phyloP scores from a whole-genome alignment of 176 grass and related monocot species.

The Lolium rigidum region DNA sequence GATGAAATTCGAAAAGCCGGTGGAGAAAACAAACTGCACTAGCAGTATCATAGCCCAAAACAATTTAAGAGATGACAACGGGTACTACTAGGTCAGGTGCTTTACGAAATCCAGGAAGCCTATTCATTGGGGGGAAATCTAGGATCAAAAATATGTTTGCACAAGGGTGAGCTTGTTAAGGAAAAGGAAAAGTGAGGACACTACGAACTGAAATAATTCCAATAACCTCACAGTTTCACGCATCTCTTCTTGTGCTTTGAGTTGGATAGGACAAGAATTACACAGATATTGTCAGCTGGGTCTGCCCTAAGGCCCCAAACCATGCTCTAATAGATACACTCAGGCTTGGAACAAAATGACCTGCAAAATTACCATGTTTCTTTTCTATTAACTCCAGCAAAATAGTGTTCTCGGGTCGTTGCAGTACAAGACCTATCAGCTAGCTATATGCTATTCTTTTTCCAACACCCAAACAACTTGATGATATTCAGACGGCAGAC shows the following conservation, averaged over 20 bases:
- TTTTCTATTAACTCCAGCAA: too few species aligned
- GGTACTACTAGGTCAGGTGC: too few species aligned
- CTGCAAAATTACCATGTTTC: not conserved
- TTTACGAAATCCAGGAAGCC: not conserved
- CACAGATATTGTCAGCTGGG: not conserved
- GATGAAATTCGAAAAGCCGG: rapidly evolving
- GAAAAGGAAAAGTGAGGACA: not conserved
- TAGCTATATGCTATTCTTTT: too few species aligned
- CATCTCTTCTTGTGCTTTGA: not conserved
- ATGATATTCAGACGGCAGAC: not conserved
- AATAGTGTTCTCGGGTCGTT: too few species aligned
- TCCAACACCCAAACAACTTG: not conserved
- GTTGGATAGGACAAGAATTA: not conserved
- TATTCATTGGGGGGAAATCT: not conserved
- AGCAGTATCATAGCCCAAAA: too few species aligned
- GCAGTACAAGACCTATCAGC: too few species aligned
- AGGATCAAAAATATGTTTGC: not conserved
- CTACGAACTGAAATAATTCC: not conserved
- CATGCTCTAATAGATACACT: too few species aligned
- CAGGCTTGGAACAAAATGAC: not conserved
- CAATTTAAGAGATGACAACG: not conserved
- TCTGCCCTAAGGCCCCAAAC: too few species aligned
- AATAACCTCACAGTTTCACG: not conserved
- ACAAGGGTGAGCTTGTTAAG: not conserved
- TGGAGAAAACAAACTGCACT: not conserved